phyloP scores from a whole-genome alignment of 768 basidiomycete species.

The Neoboletus brunneissimus region DNA sequence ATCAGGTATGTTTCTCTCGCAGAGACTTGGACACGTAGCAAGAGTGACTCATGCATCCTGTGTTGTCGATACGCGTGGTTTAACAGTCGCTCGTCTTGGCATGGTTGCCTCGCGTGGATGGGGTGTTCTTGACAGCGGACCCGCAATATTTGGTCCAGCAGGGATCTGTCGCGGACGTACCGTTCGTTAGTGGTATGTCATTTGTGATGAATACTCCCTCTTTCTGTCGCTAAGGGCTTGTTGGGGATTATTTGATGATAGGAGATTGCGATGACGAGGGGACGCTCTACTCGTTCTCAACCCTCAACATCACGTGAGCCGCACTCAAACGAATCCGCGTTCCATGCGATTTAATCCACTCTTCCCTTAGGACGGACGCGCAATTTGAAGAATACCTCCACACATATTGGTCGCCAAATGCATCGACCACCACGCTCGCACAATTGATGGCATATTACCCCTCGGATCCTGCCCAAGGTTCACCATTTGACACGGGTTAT shows the following conservation, averaged over 20 bases:
- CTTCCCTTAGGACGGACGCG: conserved; percentile 16
- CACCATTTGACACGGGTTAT: conserved; percentile 49
- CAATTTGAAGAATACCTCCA: conserved; percentile 34
- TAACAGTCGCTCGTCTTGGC: conserved; percentile 27
- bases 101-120: conserved; percentile 42
- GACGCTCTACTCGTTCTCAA: conserved; percentile 44
- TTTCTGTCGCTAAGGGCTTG: too few relatives aligned
- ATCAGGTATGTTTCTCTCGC: conserved; percentile 24
- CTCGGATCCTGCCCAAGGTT: conserved; percentile 41
- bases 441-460: conserved; percentile 38
- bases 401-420: conserved; percentile 28
- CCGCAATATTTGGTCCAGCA: conserved; percentile 33
- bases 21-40: neutral
- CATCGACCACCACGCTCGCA: conserved; percentile 23
- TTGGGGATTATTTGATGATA: neutral
- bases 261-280: conserved; percentile 44
- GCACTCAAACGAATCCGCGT: neutral
- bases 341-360: neutral
- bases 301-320: conserved; percentile 47
- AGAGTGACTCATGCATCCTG: neutral
- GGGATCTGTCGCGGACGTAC: conserved; percentile 32
- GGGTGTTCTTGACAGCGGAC: conserved; percentile 34
- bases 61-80: neutral
- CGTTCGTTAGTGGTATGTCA: conserved; percentile 7
- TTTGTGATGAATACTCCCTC: too few relatives aligned